Conservation (phyloP, 306 rosid genomes). For the Prunus padus region DNA sequence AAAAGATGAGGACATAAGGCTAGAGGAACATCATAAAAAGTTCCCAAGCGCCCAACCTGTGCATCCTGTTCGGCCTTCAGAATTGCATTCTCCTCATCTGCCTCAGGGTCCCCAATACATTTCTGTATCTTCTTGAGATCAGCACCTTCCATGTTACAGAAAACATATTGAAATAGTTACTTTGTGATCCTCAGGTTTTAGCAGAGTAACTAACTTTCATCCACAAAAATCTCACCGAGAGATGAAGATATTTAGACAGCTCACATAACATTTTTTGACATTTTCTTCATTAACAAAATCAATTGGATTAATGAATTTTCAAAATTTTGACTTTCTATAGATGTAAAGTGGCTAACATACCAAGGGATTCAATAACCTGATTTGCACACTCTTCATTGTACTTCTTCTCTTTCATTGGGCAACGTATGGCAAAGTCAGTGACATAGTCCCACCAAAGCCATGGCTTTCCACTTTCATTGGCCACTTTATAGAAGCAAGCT, state of each 20-base stretch:
- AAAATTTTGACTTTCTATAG: conserved; percentile 13
- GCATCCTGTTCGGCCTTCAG: conserved; percentile 88
- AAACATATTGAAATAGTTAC: not conserved
- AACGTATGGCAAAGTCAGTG: conserved; percentile 88
- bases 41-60: conserved; percentile 52
- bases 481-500: conserved; percentile 87
- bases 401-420: conserved; percentile 80
- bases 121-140: conserved; percentile 70
- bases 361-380: conserved; percentile 77
- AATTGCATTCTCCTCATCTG: conserved; percentile 66
- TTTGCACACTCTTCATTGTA: conserved; percentile 77
- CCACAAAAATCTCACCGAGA: not conserved
- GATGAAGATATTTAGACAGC: not conserved
- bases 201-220: conserved; percentile 2
- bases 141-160: conserved; percentile 42
- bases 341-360: conserved; percentile 47
- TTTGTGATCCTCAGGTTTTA: not conserved
- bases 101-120: conserved; percentile 76
- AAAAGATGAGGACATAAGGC: conserved; percentile 12
- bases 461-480: conserved; percentile 88
- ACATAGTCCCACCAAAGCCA: conserved; percentile 99
- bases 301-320: not conserved
- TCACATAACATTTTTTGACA: not conserved
- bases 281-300: not conserved
- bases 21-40: not conserved